Evolutionary conservation across 768 basidiomycete species (phyloP).

Genomic region (Amyloporia xantha): DNA sequence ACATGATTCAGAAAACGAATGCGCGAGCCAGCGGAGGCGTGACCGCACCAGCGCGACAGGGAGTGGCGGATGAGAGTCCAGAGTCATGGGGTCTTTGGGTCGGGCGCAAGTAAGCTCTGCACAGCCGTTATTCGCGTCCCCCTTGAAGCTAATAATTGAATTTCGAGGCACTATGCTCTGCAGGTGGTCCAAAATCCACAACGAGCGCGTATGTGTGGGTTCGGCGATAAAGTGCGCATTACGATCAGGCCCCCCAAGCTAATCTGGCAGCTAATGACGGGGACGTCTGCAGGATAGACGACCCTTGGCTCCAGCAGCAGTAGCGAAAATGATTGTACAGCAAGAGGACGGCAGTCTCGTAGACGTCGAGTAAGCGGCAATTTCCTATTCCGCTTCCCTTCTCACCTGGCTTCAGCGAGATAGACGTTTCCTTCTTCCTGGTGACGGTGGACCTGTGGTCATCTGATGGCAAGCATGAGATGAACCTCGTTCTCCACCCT

Average conservation of each 20-base stretch:
- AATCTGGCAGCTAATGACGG: conserved; percentile 11
- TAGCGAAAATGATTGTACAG: conserved; percentile 76
- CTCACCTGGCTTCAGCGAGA: conserved; percentile 44
- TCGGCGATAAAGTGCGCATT: conserved; percentile 80
- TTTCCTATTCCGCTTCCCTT: neutral
- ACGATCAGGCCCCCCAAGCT: neutral
- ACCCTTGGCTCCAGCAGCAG: conserved; percentile 85
- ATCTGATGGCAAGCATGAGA: conserved; percentile 70
- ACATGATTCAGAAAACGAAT: conserved; percentile 66
- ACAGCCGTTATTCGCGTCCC: neutral
- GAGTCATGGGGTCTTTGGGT: conserved; percentile 71
- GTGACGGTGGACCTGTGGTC: conserved; percentile 94
- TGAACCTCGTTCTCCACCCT: conserved; percentile 86
- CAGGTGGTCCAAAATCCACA: conserved; percentile 85
- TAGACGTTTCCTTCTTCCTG: conserved; percentile 84
- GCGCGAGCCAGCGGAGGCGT: conserved; percentile 32
- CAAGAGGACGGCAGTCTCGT: conserved; percentile 60
- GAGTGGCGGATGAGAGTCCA: conserved; percentile 31
- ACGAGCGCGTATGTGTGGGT: conserved; percentile 92
- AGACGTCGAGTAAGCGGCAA: conserved; percentile 62
- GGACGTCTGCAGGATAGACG: conserved; percentile 66
- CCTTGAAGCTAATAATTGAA: conserved; percentile 1
- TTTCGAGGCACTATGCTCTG: conserved; percentile 69
- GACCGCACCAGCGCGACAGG: conserved; percentile 16
- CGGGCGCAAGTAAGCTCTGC: conserved; percentile 47